Conservation (phyloP, 441 rosid genomes). For the Aleurites moluccanus region DNA sequence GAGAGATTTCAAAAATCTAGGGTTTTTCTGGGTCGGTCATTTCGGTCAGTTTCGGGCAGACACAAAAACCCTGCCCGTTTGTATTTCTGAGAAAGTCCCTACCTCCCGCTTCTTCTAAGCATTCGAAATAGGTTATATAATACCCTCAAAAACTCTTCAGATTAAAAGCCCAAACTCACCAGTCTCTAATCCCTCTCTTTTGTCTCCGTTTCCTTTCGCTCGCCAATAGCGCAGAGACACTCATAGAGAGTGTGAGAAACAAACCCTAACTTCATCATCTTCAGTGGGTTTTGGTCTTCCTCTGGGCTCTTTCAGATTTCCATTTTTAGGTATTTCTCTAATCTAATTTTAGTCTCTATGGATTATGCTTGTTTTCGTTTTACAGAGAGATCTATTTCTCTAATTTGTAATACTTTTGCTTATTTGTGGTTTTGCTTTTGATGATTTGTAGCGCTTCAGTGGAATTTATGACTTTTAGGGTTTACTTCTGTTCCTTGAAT, state of each 20-base stretch:
- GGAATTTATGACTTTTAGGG: neutral
- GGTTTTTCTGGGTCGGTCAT: slow-evolving; percentile 31
- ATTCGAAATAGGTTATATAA: slow-evolving; percentile 36
- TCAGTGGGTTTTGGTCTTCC: neutral
- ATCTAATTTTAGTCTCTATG: neutral
- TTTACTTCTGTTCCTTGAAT: neutral
- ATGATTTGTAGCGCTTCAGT: neutral
- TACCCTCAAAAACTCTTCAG: neutral
- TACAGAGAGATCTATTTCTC: neutral
- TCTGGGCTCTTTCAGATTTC: neutral
- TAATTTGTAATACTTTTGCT: neutral
- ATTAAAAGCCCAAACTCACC: neutral
- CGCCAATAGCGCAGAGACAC: neutral
- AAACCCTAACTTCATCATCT: neutral
- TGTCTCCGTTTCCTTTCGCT: neutral
- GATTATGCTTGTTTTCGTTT: neutral
- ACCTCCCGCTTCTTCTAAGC: slow-evolving; percentile 55
- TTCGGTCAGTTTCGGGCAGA: slow-evolving; percentile 33
- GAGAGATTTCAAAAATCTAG: slow-evolving; percentile 41
- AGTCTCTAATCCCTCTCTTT: neutral
- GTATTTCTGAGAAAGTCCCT: neutral
- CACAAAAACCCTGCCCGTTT: slow-evolving; percentile 27
- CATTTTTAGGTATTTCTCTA: neutral
- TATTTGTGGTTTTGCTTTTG: neutral
- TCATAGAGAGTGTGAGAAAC: neutral